A percentile compares a stretch with the other conserved stretches of the same genome.
These are phyloP conservation scores for Anthracocystis setariae DNA, from an alignment of 1,284 basidiomycete genomes.

Conservation along the genomic window DNA sequence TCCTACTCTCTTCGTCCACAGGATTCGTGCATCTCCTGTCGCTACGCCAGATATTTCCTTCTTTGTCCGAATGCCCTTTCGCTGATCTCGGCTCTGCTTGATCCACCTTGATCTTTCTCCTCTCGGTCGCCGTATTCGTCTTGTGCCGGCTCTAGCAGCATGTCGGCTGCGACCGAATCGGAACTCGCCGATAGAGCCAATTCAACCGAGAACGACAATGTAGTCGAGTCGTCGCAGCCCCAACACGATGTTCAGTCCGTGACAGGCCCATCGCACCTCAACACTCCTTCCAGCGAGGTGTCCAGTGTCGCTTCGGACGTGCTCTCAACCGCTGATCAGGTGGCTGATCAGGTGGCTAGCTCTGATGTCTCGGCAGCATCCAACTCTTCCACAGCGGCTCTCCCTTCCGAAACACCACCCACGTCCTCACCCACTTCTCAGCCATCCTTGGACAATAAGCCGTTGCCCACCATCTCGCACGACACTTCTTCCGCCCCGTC, in stretches of 20 bases:
- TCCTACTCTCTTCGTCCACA: too few species aligned
- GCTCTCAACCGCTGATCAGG: not conserved
- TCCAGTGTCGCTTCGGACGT: not conserved
- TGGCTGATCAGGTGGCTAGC: not conserved
- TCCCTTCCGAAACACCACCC: not conserved
- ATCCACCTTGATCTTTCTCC: too few species aligned
- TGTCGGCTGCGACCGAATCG: conserved; percentile 18
- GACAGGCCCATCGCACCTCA: not conserved
- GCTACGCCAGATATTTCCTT: too few species aligned
- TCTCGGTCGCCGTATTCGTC: too few species aligned
- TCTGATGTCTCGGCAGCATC: conserved; percentile 16
- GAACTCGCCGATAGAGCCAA: conserved; percentile 5
- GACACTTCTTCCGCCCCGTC: conserved; percentile 2
- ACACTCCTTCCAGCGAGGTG: not conserved
- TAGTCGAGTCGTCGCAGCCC: not conserved
- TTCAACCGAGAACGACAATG: not conserved
- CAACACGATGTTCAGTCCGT: not conserved
- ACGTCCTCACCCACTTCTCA: not conserved
- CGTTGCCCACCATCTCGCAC: conserved; percentile 12
- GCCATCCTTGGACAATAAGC: conserved; percentile 13
- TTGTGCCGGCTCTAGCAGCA: conserved; percentile 13
- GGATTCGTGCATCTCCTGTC: too few species aligned
- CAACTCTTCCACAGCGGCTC: not conserved
- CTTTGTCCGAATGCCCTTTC: too few species aligned
- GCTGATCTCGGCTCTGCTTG: too few species aligned